phyloP scores from a whole-genome alignment of 2,329 filamentous ascomycete species.

The Colletotrichum lupini region DNA sequence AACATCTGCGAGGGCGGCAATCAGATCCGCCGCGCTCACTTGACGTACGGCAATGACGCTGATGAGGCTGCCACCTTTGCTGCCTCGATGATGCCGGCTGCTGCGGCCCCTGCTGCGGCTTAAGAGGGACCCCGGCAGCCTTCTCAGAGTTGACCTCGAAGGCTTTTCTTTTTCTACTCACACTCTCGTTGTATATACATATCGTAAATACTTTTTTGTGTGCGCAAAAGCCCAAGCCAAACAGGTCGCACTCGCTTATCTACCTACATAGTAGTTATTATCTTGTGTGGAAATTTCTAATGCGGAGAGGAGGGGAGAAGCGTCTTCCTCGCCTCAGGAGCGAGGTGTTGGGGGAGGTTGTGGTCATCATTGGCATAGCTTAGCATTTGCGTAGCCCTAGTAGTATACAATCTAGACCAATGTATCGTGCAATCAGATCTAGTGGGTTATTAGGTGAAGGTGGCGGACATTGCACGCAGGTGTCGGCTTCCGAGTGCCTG shows the following conservation, averaged over 20 bases:
- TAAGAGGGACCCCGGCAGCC: neutral
- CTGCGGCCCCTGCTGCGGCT: neutral
- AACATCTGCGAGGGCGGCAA: constrained; percentile 45
- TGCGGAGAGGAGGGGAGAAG: neutral
- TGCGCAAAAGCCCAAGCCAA: neutral
- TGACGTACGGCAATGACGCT: constrained; percentile 44
- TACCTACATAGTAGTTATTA: neutral
- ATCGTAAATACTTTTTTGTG: neutral
- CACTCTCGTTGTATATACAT: neutral
- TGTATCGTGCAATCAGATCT: neutral
- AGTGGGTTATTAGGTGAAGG: neutral
- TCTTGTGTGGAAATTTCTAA: neutral
- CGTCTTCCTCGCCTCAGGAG: neutral
- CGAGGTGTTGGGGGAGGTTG: neutral
- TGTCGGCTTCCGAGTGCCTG: neutral
- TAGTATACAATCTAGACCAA: constrained; percentile 16
- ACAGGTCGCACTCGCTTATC: neutral
- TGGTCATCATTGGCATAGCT: constrained; percentile 23
- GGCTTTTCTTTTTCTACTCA: neutral
- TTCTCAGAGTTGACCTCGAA: constrained; percentile 29
- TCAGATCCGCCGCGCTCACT: constrained; percentile 41
- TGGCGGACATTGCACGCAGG: neutral
- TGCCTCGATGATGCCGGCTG: constrained; percentile 21
- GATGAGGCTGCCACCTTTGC: constrained; percentile 39
- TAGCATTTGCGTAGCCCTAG: constrained; percentile 21